Percentiles rank a stretch among this genome's conserved stretches.
Conservation (phyloP, 306 rosid genomes). For the Hylodesmum podocarpum region DNA sequence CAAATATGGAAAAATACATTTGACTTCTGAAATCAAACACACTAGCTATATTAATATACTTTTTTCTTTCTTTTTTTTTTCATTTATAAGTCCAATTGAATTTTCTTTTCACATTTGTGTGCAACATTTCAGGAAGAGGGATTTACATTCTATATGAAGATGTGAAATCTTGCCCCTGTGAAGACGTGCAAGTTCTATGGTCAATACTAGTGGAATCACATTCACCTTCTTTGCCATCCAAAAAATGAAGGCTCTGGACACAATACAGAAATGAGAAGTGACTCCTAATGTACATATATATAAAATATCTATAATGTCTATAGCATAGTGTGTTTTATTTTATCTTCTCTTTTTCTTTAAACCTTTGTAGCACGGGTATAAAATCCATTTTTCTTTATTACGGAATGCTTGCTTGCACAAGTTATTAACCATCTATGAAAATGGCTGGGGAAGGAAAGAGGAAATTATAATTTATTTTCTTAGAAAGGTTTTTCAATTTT, state of each 20-base stretch:
- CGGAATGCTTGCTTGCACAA: conserved; percentile 14
- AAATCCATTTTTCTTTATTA: not conserved
- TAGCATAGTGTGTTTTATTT: conserved; percentile 6
- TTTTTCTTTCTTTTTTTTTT: too few relatives aligned
- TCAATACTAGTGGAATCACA: conserved; percentile 86
- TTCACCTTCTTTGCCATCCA: conserved; percentile 51
- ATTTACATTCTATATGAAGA: conserved; percentile 88
- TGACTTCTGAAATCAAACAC: too few relatives aligned
- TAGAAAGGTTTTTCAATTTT: not conserved
- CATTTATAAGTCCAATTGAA: too few relatives aligned
- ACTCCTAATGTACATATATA: conserved; percentile 34
- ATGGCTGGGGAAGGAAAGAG: not conserved
- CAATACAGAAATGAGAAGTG: conserved; percentile 20
- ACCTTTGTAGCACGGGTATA: conserved; percentile 18
- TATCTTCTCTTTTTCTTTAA: not conserved
- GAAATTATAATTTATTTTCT: not conserved
- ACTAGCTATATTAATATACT: too few relatives aligned
- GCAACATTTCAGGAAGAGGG: conserved; percentile 68
- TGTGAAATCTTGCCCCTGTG: conserved; percentile 89
- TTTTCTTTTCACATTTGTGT: not conserved
- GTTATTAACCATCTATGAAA: conserved; percentile 13
- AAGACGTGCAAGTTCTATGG: conserved; percentile 92
- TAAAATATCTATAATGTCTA: conserved; percentile 34
- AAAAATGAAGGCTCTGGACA: conserved; percentile 21
- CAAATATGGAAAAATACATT: too few relatives aligned